A percentile compares a stretch with the other conserved stretches of the same genome.
These are phyloP conservation scores for Globisporangium ultimum DNA, from an alignment of 352 stramenopile genomes.

Conservation along the genomic window DNA sequence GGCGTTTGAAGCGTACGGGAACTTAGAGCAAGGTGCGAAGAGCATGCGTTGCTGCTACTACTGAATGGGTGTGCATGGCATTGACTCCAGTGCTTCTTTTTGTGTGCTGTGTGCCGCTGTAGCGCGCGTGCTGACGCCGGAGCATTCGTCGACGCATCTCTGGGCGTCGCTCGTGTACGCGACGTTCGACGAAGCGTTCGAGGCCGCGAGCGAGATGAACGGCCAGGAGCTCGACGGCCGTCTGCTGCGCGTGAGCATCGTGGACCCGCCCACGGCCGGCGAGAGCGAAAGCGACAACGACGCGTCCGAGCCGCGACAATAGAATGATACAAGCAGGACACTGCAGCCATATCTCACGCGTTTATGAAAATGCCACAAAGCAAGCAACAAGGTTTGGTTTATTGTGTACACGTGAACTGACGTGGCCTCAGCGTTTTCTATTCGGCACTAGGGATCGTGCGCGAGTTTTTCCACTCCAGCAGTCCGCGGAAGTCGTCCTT, in stretches of 20 bases:
- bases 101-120: neutral
- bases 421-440: slow-evolving; percentile 7
- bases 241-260: slow-evolving; percentile 73
- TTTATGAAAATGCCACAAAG: no score
- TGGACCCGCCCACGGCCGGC: slow-evolving; percentile 31
- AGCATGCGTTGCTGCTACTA: neutral
- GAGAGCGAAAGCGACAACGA: slow-evolving; percentile 17
- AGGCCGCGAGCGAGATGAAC: slow-evolving; percentile 75
- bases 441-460: slow-evolving; percentile 45
- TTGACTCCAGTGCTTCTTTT: neutral
- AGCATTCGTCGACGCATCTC: slow-evolving; percentile 59
- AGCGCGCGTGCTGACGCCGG: slow-evolving; percentile 48
- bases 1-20: slow-evolving; percentile 51
- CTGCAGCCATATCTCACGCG: neutral
- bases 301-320: neutral
- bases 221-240: slow-evolving; percentile 77
- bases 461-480: slow-evolving; percentile 78
- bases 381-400: no score
- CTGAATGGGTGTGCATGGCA: neutral
- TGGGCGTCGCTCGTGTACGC: slow-evolving; percentile 63
- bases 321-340: slow-evolving; percentile 1
- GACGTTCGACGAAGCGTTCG: slow-evolving; percentile 67
- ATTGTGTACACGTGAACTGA: no score
- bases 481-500: slow-evolving; percentile 68
- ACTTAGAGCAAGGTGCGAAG: slow-evolving; percentile 41